Evolutionary conservation across 2,329 filamentous ascomycete genomes (phyloP), one percentile per base, ranked within the genome.

Genomic region (Chrysosporium queenslandicum): DNA sequence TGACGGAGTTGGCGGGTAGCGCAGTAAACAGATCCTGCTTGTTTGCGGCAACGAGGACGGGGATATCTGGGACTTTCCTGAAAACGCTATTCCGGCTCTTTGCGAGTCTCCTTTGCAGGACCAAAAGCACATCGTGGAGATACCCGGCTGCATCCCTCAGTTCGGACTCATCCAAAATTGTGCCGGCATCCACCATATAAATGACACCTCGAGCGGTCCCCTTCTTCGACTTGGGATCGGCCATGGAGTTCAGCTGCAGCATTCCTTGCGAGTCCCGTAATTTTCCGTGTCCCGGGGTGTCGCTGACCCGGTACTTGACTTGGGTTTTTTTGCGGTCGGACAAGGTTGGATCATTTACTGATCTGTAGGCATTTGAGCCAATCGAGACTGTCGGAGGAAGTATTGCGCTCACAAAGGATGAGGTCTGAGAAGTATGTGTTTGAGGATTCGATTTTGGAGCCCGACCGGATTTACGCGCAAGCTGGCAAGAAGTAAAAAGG

Each of bases 1-100:
- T 84, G 54, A 96, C 86, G 29, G 94, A 74, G 4, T 79, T 77
- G 0, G 86, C 80, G 0, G 92, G 92, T 48, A 96, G 72, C 6
- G 91, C 88, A 0, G 92, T 96, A 66, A 98, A 98, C 0, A 98
- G 76, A 67, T 98, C 92, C 65, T 89, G 79, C 76, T 98, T 98
- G 71, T 97, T 98, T 50, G 89, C 90, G 1, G 89, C 90, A 30
- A 98, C 74, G 32, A 98, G 76, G 6, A 98, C 77, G 0, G 86
- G 82, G 7, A 92, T 76, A 20, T 79, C 75, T 20, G 74, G 70
- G 36, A 55, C 62, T 56, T 67, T 69, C 20, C 70, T 69, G 41
- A 53, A 27, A 79, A 77, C 46, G 81, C 78, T 49, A 5, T n/a
- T 45, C 12, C 46, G 16, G 32, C 14, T 34, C 1, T 21, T 37